These are phyloP conservation scores for Dianthus caryophyllus DNA, from an alignment of 148 eudicot genomes.

Conservation along the genomic window DNA sequence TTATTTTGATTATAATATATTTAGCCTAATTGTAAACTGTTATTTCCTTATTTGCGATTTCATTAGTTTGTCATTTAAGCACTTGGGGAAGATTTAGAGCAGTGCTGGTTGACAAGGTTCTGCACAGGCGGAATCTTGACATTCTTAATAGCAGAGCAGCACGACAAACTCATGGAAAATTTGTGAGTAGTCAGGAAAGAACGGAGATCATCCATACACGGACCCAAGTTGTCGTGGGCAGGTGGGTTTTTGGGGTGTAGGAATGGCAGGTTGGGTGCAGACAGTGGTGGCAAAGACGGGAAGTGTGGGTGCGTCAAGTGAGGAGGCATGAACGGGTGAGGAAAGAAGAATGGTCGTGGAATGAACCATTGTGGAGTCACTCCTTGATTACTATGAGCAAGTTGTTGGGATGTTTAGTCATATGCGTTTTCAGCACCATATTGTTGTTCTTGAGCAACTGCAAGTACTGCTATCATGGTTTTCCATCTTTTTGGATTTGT, in stretches of 20 bases:
- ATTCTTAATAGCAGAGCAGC: not conserved
- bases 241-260: not conserved
- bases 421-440: too few species aligned
- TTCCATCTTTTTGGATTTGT: too few species aligned
- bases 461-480: too few species aligned
- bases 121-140: not conserved
- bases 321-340: not conserved
- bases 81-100: not conserved
- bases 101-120: not conserved
- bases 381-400: not conserved
- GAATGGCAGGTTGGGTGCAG: not conserved
- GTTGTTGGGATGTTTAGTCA: too few species aligned
- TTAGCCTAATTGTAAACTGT: too few species aligned
- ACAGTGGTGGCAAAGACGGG: conserved; percentile 7
- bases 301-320: not conserved
- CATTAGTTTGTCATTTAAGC: not conserved
- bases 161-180: not conserved
- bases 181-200: not conserved
- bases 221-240: not conserved
- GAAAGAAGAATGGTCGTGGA: not conserved
- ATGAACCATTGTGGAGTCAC: not conserved
- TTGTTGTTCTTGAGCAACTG: too few species aligned
- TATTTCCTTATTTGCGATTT: too few species aligned
- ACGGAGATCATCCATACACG: not conserved
- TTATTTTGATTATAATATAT: too few species aligned